Evolutionary conservation across 768 basidiomycete genomes (phyloP), one percentile per base, ranked within the genome.

Genomic region (Ramaria rubella): DNA sequence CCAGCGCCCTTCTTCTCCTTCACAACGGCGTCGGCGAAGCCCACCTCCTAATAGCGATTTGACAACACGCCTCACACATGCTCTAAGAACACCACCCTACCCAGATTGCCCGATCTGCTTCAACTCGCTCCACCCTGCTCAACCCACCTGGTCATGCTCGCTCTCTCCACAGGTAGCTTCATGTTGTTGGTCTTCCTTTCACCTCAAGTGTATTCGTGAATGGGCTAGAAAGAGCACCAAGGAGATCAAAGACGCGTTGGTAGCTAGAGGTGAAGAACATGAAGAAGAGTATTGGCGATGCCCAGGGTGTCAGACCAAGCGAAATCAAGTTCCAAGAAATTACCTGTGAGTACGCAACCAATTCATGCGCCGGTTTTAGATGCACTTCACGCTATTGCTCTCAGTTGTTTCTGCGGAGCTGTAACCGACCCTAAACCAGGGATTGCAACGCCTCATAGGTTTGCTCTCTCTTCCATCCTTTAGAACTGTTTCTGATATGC

Each of bases 131-230:
- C 80, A 82, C 31, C 92, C 92, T 2, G 80, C 80, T 3, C 85
- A 95, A 55, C 78, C 81, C 3, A 90, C 85, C 0, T 94, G 93
- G 90, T 93, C 90, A 0, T 97, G 95, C 68, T 83, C 86, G 8
- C 84, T 86, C 2, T 76, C 79, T 0, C 75, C 75, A n/a, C 73
- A 78, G 1, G 70, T 77, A 9, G 60, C 77, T 29, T 57, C 61
- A 1, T 89, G 83, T 63, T 98, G 95, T 64, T 95, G 89, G 84
- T 89, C 83, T 11, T 83, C 90, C 0, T 94, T 96, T 64, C 95
- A 98, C 70, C 74, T 95, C 23, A 86, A 85, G 62, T 97, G 95
- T 64, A 88, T 97, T 62, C 77, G 80, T 7, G 79, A 87, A 0
- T 98, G 95, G 95, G 93, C 92, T 0, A 71, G 77, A 27, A 89